Percentiles rank a stretch among this genome's conserved stretches.
phyloP scores from a whole-genome alignment of 805 yeast genomes.

The Cyberlindnera nakhonratchasimensis region DNA sequence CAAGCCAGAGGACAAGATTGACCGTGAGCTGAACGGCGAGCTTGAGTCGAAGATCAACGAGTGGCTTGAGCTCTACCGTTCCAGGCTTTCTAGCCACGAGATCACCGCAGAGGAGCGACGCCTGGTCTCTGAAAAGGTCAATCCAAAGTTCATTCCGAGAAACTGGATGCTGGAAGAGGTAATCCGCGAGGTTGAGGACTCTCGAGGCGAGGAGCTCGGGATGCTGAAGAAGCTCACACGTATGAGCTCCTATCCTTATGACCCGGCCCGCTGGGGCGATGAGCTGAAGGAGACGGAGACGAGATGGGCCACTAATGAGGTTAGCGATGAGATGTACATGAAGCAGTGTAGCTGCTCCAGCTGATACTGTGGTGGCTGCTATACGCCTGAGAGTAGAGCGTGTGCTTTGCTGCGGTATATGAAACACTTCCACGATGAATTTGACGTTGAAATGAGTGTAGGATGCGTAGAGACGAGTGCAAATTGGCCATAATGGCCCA shows the following conservation, averaged over 20 bases:
- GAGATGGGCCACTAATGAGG: constrained; percentile 52
- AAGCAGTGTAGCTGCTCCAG: constrained; percentile 72
- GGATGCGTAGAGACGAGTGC: no score
- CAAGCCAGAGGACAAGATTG: constrained; percentile 30
- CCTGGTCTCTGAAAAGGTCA: constrained; percentile 42
- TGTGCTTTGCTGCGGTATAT: no score
- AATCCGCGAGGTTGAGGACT: constrained; percentile 52
- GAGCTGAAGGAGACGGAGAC: constrained; percentile 55
- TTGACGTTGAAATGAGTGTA: no score
- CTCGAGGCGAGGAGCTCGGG: constrained; percentile 44
- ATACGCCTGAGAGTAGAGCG: not conserved
- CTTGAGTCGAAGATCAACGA: constrained; percentile 37
- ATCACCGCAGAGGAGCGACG: constrained; percentile 39
- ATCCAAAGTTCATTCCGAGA: constrained; percentile 81
- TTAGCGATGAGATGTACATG: constrained; percentile 54
- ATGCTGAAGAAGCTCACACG: constrained; percentile 56
- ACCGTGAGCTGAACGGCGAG: constrained; percentile 37
- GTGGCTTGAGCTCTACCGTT: constrained; percentile 53
- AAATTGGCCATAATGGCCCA: no score
- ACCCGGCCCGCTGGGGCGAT: constrained; percentile 62
- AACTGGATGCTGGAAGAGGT: constrained; percentile 88
- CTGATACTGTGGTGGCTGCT: constrained; percentile 12
- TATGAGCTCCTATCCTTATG: constrained; percentile 78
- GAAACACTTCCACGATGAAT: no score
- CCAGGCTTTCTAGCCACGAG: constrained; percentile 38